Conservation (phyloP, 2,329 filamentous ascomycete genomes). For the Fusarium newnesense region DNA sequence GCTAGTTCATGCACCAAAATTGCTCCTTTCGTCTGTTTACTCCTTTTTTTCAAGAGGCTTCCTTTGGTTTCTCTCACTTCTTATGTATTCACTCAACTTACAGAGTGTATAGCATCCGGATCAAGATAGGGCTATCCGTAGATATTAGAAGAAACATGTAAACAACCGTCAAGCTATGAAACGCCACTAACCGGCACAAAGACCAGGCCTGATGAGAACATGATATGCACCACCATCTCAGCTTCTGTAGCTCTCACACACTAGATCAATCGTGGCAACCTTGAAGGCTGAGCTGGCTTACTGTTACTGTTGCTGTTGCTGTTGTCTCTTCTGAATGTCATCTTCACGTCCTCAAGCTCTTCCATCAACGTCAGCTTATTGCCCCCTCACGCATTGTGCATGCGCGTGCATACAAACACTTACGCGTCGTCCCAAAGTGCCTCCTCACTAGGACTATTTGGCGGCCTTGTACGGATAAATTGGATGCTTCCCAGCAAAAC, state of each 20-base stretch:
- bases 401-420: constrained; percentile 16
- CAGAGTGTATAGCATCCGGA: background rate
- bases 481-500: background rate
- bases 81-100: background rate
- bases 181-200: background rate
- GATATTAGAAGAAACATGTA: background rate
- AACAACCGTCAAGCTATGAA: background rate
- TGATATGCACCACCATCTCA: background rate
- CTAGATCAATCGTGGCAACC: background rate
- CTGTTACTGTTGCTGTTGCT: background rate
- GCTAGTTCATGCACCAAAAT: background rate
- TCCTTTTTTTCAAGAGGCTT: background rate
- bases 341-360: background rate
- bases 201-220: background rate
- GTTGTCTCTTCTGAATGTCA: background rate
- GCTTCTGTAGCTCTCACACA: background rate
- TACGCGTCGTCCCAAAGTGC: constrained; percentile 25
- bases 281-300: constrained; percentile 14
- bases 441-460: constrained; percentile 6
- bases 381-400: constrained; percentile 3
- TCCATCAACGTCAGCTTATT: constrained; percentile 20
- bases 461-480: background rate
- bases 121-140: background rate
- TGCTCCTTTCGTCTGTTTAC: background rate
- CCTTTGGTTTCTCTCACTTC: background rate